Base-by-base conservation (phyloP, 2,329 filamentous ascomycete genomes). In the Ophioceras dolichostomum region DNA sequence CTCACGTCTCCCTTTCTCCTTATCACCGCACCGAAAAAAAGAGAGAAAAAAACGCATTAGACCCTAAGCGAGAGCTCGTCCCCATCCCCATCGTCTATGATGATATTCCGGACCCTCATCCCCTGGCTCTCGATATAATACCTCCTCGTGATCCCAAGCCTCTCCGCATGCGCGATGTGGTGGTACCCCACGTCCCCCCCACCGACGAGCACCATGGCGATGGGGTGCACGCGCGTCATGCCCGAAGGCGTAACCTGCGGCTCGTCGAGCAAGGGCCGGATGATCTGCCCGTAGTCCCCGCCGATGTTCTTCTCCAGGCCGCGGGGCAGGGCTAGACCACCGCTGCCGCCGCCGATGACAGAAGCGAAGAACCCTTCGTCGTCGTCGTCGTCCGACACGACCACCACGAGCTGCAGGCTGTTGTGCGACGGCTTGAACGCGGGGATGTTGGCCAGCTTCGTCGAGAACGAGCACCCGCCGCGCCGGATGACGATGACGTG, bases 371-470 rank as follows among this genome's bases (percentile, higher is more conserved):
- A 57, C 13, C 62, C 55, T 5, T 40, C 39, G 7, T 44, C 47
- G 10, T 50, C 53, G 14, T 73, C 70, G 3, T 76, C 71, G 38
- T 72, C 73, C 13, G 70, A 78, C 2, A 95, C 73, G 0, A 95
- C 61, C 31, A 96, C 63, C 20, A 96, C 85, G 4, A 96, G 70
- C 55, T 94, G 83, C 14, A 96, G 63, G 1, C 77, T 68, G 3
- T 58, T 54, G 1, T 65, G 55, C 0, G 67, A 64, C 0, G 83
- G 78, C 2, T 76, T 67, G 53, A 79, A 89, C 9, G 75, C 73
- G 1, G 89, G 87, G n/a, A 96, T 87, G 45, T 85, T 88, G 36
- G 71, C 68, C 1, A 96, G 62, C 56, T 98, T 98, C 20, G 80
- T 62, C 26, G 74, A 79, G 57, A 96, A 96, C 18, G 73, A 81